Base-by-base conservation (phyloP, 2,329 filamentous ascomycete genomes). In the Calonectria crousiana region DNA sequence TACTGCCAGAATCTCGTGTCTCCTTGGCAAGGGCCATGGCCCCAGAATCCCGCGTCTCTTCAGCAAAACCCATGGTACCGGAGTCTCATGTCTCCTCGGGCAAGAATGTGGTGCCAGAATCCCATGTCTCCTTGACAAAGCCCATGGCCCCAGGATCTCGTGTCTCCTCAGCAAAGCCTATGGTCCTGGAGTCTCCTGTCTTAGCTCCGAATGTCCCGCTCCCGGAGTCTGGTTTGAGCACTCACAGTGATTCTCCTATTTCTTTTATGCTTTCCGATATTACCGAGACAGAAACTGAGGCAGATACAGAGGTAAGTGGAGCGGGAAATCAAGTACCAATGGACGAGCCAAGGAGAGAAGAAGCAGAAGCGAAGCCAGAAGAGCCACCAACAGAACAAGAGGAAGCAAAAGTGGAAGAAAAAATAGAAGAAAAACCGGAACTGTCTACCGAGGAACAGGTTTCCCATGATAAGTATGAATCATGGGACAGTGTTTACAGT, bases 401-500 rank as follows among this genome's bases (percentile, higher is more conserved):
- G 16, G 26, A 41, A 62, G 6, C 14, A 38, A 23, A 23, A 30
- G 14, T 36, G 16, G 26, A 41, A 62, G 6, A 23, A 38, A 23
- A 23, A 3, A 2, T 20, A 13, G 30, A 58, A 52, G 49, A 14
- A 53, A 18, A 53, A 11, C n/a, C 14, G 13, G 34, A 38, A 4
- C 18, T n/a, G 18, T 3, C 34, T 11, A 14, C 23, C 3, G 36
- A 41, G 16, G n/a, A 41, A 16, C 28, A 36, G 8, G 14, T 16
- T 41, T 6, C 30, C 3, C 32, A 11, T 11, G 26, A 51, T 18
- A 38, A 65, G 36, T 32, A 23, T 4, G 38, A 65, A n/a, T 47
- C 67, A 6, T 75, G 76, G 76, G 51, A 58, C 34, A 56, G 49
- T 32, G 70, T 76, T 14, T 28, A 65, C 18, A 69, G 70, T 26